Evolutionary conservation across 495 filamentous ascomycete genomes (phyloP).

Genomic region (Thermochaetoides thermophila): DNA sequence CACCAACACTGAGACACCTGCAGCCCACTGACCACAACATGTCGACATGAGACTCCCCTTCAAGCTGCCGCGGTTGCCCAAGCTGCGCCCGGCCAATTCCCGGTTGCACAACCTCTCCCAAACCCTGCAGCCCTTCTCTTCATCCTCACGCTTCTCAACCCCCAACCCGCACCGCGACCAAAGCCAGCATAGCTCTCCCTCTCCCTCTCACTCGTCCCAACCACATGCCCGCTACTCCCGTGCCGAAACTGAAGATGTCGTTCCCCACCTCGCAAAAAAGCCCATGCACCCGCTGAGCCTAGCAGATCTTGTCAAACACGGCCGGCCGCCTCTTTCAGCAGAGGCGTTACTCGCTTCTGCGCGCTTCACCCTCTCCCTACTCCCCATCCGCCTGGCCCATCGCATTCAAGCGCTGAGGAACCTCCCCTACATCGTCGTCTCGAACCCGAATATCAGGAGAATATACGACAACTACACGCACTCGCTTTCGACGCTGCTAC

Average conservation of each 20-base stretch:
- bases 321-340: slow-evolving; percentile 72
- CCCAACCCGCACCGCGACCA: slow-evolving; percentile 3
- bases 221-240: slow-evolving; percentile 2
- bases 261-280: slow-evolving; percentile 60
- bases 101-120: slow-evolving; percentile 1
- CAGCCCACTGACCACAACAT: slow-evolving; percentile 13
- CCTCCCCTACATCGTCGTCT: slow-evolving; percentile 92
- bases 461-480: slow-evolving; percentile 95
- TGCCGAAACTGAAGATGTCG: slow-evolving; percentile 43
- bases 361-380: slow-evolving; percentile 84
- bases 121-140: too few relatives aligned
- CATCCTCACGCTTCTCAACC: not conserved
- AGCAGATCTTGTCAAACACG: slow-evolving; percentile 78
- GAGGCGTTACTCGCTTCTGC: slow-evolving; percentile 72
- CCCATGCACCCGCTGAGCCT: slow-evolving; percentile 71
- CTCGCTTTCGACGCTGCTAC: slow-evolving; percentile 74
- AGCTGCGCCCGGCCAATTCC: slow-evolving; percentile 15
- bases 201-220: slow-evolving; percentile 1
- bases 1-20: not conserved
- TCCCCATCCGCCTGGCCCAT: slow-evolving; percentile 86
- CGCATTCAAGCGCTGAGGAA: slow-evolving; percentile 85
- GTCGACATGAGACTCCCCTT: slow-evolving; percentile 29
- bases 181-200: slow-evolving; percentile 1
- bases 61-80: slow-evolving; percentile 24
- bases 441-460: slow-evolving; percentile 77